These are phyloP conservation scores for Nothopassalora personata DNA, from an alignment of 2,329 filamentous ascomycete species.

Conservation along the genomic window DNA sequence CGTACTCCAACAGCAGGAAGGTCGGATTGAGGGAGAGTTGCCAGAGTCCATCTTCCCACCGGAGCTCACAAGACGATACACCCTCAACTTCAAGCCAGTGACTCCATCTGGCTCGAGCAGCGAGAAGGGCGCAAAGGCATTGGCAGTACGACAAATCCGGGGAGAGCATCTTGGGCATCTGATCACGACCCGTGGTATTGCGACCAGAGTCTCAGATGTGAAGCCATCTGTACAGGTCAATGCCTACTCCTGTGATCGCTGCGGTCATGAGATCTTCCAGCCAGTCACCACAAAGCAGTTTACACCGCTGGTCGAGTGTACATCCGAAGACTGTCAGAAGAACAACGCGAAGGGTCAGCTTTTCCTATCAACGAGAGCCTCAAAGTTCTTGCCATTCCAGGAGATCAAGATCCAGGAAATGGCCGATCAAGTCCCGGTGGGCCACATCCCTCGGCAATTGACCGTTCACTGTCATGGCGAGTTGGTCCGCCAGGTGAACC, in stretches of 20 bases:
- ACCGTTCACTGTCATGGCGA: conserved; percentile 86
- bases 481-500: conserved; percentile 79
- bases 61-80: conserved; percentile 88
- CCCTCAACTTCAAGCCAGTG: conserved; percentile 89
- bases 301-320: conserved; percentile 77
- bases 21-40: conserved; percentile 48
- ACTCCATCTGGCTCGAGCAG: conserved; percentile 65
- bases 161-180: conserved; percentile 89
- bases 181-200: conserved; percentile 90
- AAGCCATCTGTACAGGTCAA: conserved; percentile 98
- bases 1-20: conserved; percentile 46
- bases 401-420: conserved; percentile 98
- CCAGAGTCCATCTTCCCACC: conserved; percentile 79
- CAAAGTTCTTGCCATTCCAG: conserved; percentile 95
- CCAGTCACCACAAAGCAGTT: conserved; percentile 88
- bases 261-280: conserved; percentile 96
- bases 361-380: conserved; percentile 89
- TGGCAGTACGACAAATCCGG: conserved; percentile 89
- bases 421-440: conserved; percentile 97
- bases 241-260: conserved; percentile 94
- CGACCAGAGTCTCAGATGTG: conserved; percentile 92
- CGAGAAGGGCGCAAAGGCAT: conserved; percentile 53
- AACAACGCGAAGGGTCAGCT: conserved; percentile 93
- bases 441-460: conserved; percentile 88
- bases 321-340: conserved; percentile 79